Base-by-base conservation (phyloP, 768 basidiomycete species). In the Mrakia gelida region DNA sequence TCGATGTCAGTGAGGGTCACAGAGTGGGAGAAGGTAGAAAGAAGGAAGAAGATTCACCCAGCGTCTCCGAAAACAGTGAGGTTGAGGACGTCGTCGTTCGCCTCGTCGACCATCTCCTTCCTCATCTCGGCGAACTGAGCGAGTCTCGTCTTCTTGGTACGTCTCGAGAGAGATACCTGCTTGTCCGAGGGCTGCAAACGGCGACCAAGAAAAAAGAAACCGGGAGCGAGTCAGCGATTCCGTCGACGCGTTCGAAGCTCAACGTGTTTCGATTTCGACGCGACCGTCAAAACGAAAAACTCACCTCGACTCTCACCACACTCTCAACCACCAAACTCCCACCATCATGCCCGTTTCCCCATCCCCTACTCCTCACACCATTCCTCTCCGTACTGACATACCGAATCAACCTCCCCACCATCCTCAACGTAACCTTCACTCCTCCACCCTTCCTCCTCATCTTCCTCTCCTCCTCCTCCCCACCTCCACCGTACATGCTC, bases 291-390 rank as follows among this genome's bases (percentile, higher is more conserved):
- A 16, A 76, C 41, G 52, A 65, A 43, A 59, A 18, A 82, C 85
- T 79, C 71, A 86, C 85, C 71, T 82, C 79, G n/a, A 84, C 59
- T 10, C 83, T 56, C 52, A 82, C 75, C 2, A 86, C 83, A 1
- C 75, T 73, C 77, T 86, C 85, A 11, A 87, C 82, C 16, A 84
- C 81, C 56, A 86, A 79, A 74, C 84, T 85, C 34, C 83, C 82
- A 1, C 86, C 86, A 75, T 86, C 86, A 79, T 87, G 86, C 8
- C 84, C 84, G 80, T 86, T 86, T 0, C 86, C 86, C 86, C 86
- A 87, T 18, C 81, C 81, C 59, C 86, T 78, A 59, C 84, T 85
- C 73, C 76, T 80, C 15, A 86, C 65, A 2, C 86, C 86, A 61
- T 83, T 82, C 34, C 84, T 54, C 74, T 84, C 82, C 6, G 83